Evolutionary conservation across 129 eudicot genomes (phyloP).

Genomic region (Deinandra increscens): DNA sequence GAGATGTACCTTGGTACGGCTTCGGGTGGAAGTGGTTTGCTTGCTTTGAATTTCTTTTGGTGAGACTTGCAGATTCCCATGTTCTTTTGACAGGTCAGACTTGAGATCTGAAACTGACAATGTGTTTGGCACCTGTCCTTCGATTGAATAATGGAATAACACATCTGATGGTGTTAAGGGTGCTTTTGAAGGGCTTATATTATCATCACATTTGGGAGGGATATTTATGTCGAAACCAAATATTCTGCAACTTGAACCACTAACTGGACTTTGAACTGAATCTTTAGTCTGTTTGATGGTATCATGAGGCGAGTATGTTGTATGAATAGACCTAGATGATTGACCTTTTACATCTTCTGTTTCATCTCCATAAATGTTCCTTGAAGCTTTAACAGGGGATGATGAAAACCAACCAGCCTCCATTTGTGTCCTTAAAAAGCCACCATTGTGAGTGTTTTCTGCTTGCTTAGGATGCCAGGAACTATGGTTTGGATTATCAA

Average conservation of each 20-base stretch:
- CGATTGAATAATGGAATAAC: constrained; percentile 25
- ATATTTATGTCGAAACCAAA: constrained; percentile 70
- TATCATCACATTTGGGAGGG: constrained; percentile 26
- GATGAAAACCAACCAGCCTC: constrained; percentile 45
- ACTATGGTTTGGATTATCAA: constrained; percentile 11
- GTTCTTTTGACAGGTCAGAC: constrained; percentile 61
- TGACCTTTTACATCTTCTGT: constrained; percentile 55
- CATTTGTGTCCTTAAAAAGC: constrained; percentile 28
- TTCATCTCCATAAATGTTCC: constrained; percentile 41
- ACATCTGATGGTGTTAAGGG: constrained; percentile 27
- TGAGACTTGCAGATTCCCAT: constrained; percentile 44
- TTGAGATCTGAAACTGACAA: constrained; percentile 44
- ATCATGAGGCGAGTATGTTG: constrained; percentile 42
- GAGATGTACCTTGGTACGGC: constrained; percentile 78
- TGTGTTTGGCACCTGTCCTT: constrained; percentile 38
- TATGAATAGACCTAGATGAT: constrained; percentile 48
- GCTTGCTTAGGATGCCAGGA: constrained; percentile 30
- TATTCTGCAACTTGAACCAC: constrained; percentile 56
- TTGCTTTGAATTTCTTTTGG: constrained; percentile 77
- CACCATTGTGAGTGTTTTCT: constrained; percentile 27
- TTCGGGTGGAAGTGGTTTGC: constrained; percentile 60
- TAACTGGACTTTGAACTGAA: constrained; percentile 8
- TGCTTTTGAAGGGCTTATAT: constrained; percentile 23
- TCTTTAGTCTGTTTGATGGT: constrained; percentile 34
- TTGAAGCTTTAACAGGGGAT: constrained; percentile 39